phyloP scores from a whole-genome alignment of 1,139 yeast genomes.

The Saccharomyces pastorianus region DNA sequence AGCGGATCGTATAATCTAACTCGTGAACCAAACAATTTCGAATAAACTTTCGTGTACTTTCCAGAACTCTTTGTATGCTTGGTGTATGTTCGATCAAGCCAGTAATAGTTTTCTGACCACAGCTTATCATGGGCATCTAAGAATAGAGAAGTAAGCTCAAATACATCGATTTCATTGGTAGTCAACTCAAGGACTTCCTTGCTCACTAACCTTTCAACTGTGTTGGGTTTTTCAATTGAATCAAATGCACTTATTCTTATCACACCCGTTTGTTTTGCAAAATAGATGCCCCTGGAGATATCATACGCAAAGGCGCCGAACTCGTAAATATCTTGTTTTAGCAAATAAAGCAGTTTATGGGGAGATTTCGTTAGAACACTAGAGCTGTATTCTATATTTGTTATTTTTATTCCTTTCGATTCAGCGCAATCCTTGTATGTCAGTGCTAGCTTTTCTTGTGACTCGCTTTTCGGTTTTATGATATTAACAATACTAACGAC shows the following conservation, averaged over 20 bases:
- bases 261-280: slow-evolving; percentile 63
- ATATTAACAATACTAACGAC: slow-evolving; percentile 55
- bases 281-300: slow-evolving; percentile 38
- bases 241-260: slow-evolving; percentile 59
- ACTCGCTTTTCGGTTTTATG: slow-evolving; percentile 33
- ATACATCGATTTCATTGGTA: slow-evolving; percentile 43
- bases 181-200: slow-evolving; percentile 56
- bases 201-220: slow-evolving; percentile 49
- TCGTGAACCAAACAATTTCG: slow-evolving; percentile 29
- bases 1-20: slow-evolving; percentile 58
- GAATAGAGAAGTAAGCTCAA: slow-evolving; percentile 37
- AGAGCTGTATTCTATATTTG: slow-evolving; percentile 32
- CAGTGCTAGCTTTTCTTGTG: slow-evolving; percentile 37
- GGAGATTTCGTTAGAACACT: slow-evolving; percentile 34
- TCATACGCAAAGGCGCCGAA: slow-evolving; percentile 63
- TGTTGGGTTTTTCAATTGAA: slow-evolving; percentile 55
- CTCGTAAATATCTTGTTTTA: slow-evolving; percentile 45
- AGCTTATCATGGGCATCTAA: slow-evolving; percentile 45
- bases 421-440: slow-evolving; percentile 32
- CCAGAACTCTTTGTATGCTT: slow-evolving; percentile 29
- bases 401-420: slow-evolving; percentile 26
- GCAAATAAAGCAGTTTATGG: slow-evolving; percentile 32
- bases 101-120: slow-evolving; percentile 55
- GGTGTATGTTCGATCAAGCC: slow-evolving; percentile 38
- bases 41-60: slow-evolving; percentile 25